Evolutionary conservation across 2,329 filamentous ascomycete species (phyloP), one percentile per base, ranked within the genome.

Genomic region (Cadophora malorum): DNA sequence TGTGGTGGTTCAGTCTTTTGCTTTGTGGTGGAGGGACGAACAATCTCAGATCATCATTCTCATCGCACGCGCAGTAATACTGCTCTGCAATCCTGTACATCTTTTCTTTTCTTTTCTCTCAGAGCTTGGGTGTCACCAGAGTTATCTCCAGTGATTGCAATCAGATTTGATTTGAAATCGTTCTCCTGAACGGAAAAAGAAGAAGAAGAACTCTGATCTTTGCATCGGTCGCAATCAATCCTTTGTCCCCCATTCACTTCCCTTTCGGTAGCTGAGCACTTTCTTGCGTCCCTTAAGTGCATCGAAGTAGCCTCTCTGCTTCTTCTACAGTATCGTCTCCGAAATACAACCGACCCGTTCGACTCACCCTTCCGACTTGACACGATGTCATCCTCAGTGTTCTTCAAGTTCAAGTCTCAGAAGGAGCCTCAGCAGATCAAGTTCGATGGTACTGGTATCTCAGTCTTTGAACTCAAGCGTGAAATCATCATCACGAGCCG

Each of bases 341-440:
- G 56, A 66, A 64, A 64, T 61, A 66, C 67, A 45, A 64, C 64
- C 47, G 5, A 66, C 64, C 66, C 59, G 38, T 45, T 66, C 69
- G 63, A 65, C 64, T 64, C 60, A 63, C 65, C 69, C 28, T 28
- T 4, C 50, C 58, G 38, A 58, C 45, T 25, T 47, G 49, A 65
- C 72, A 78, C 68, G 63, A 79, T 79, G 77, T 69, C 77, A 65
- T 85, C 96, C 67, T 98, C 94, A 74, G 96, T 99, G 78, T 98
- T 97, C 83, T 99, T 97, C 92, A 97, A 97, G 83, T 99, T 99
- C 90, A 98, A 97, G 83, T 98, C 95, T 75, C 94, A 96, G 79
- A 97, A 94, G 83, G 96, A 98, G 79, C 93, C 94, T 69, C 93
- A 93, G 67, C 90, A 94, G 78, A 94, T 99, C 76, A 92, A 94